A percentile compares a stretch with the other conserved stretches of the same genome.
Conservation (phyloP, 306 rosid genomes). For the Trifolium subterraneum region DNA sequence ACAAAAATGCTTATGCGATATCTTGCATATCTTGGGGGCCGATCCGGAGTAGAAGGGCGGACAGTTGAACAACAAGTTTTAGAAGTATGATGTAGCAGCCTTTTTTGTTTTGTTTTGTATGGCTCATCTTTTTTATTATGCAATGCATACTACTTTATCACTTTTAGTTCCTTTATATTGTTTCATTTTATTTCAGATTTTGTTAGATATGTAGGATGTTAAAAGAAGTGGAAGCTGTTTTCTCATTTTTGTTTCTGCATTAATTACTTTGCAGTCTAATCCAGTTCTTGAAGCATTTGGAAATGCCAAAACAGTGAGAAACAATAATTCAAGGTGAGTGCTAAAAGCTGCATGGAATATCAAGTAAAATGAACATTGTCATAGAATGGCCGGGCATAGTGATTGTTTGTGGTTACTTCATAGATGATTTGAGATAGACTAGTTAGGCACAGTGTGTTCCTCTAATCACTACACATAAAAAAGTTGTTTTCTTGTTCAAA, state of each 20-base stretch:
- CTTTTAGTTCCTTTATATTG: conserved; percentile 19
- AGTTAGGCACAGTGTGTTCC: conserved; percentile 31
- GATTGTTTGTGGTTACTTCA: conserved; percentile 16
- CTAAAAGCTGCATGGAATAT: conserved; percentile 31
- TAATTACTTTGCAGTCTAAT: conserved; percentile 79
- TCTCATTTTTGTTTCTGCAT: conserved; percentile 47
- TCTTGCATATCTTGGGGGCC: conserved; percentile 99
- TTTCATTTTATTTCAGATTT: conserved; percentile 39
- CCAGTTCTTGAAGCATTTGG: conserved; percentile 99
- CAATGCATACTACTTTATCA: not conserved
- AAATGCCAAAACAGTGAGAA: conserved; percentile 97
- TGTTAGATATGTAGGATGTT: conserved; percentile 20
- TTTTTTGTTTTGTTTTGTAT: conserved; percentile 35
- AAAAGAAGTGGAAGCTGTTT: conserved; percentile 19
- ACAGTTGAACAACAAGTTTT: conserved; percentile 99
- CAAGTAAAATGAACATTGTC: conserved; percentile 30
- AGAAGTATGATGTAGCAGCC: conserved; percentile 66
- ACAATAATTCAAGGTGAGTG: conserved; percentile 96
- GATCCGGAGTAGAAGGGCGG: conserved; percentile 99
- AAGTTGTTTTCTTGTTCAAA: conserved; percentile 36
- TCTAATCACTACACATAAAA: not conserved
- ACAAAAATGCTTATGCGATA: conserved; percentile 99
- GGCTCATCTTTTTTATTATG: conserved; percentile 9
- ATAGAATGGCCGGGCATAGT: conserved; percentile 28
- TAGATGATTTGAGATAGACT: not conserved